These are phyloP conservation scores for Lactarius trivialis DNA, from an alignment of 768 basidiomycete species.

Conservation along the genomic window DNA sequence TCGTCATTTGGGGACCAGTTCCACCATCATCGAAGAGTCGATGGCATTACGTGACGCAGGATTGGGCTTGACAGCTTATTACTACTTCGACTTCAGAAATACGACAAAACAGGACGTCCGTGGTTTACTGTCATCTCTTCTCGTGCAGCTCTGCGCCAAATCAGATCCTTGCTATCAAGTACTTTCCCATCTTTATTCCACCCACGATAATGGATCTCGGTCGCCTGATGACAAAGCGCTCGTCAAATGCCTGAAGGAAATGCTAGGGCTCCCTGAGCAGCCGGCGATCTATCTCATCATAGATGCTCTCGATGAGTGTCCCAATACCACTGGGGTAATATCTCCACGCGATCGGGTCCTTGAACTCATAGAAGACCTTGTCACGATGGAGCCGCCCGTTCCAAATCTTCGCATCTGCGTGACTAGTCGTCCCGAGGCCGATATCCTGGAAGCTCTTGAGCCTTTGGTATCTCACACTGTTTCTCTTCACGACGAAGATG, in stretches of 20 bases:
- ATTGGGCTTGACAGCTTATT: neutral
- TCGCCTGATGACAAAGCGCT: neutral
- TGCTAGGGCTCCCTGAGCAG: neutral
- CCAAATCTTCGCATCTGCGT: neutral
- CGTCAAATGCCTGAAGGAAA: neutral
- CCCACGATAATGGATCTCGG: neutral
- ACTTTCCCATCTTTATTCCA: neutral
- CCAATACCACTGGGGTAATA: neutral
- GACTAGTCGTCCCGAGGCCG: neutral
- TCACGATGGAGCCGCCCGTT: rapidly evolving
- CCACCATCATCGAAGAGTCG: neutral
- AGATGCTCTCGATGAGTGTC: constrained; percentile 8
- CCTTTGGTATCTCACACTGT: neutral
- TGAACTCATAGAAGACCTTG: neutral
- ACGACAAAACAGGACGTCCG: neutral
- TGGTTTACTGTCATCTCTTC: neutral
- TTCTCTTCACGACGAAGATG: neutral
- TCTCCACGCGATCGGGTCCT: neutral
- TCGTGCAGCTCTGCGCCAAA: neutral
- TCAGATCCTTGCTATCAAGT: neutral
- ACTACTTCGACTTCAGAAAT: constrained; percentile 1
- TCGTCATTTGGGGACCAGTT: neutral
- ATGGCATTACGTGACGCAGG: neutral
- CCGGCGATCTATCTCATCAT: neutral
- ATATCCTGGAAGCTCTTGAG: neutral